phyloP scores from a whole-genome alignment of 306 rosid species.

The Dalbergia oliveri region DNA sequence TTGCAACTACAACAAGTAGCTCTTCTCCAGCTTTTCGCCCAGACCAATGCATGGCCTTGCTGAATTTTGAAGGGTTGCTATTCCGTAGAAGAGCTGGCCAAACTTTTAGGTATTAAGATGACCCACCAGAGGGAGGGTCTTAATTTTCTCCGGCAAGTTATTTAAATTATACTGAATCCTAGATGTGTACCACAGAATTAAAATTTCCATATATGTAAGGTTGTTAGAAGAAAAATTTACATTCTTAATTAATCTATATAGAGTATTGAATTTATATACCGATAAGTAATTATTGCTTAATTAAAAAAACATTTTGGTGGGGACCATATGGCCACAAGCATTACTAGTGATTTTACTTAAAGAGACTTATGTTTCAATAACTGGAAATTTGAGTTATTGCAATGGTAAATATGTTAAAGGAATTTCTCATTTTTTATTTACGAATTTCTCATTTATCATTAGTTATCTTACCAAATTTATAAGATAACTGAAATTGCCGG shows the following conservation, averaged over 20 bases:
- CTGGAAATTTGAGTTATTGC: too few relatives aligned
- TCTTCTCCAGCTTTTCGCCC: conserved; percentile 6
- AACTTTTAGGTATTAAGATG: conserved; percentile 48
- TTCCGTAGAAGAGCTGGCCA: conserved; percentile 45
- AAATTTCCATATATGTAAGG: not conserved
- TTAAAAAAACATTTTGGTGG: too few relatives aligned
- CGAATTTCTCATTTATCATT: too few relatives aligned
- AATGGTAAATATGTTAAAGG: too few relatives aligned
- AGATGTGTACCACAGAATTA: not conserved
- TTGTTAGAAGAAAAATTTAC: not conserved
- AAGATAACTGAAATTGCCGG: too few relatives aligned
- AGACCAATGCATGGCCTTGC: conserved; percentile 39
- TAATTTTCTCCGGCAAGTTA: conserved; percentile 23
- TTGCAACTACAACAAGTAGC: conserved; percentile 40
- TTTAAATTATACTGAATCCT: not conserved
- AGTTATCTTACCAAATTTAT: too few relatives aligned
- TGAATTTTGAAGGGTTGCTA: conserved; percentile 26
- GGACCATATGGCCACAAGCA: too few relatives aligned
- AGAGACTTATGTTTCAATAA: too few relatives aligned
- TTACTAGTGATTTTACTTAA: too few relatives aligned
- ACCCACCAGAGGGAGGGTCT: conserved; percentile 36
- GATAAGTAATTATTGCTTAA: too few relatives aligned
- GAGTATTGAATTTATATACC: not conserved
- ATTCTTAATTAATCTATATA: not conserved
- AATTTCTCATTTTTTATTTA: too few relatives aligned